These are phyloP conservation scores for Aspergillus pseudoviridinutans DNA, from an alignment of 2,329 filamentous ascomycete genomes.

Conservation along the genomic window DNA sequence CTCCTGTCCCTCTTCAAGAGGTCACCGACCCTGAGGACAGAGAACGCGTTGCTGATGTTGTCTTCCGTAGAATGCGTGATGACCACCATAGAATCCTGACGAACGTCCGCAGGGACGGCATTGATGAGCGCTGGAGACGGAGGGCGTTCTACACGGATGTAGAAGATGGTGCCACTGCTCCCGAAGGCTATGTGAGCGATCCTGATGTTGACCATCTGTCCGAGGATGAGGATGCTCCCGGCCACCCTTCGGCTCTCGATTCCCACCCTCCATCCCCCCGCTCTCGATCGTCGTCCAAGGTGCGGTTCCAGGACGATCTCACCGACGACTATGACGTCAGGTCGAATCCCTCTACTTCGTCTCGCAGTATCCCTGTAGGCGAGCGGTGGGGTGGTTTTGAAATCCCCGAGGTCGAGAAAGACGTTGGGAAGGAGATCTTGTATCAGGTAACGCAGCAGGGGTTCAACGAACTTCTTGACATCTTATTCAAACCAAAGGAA, in stretches of 20 bases:
- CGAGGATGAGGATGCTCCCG: slow-evolving; percentile 54
- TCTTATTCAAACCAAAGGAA: slow-evolving; percentile 78
- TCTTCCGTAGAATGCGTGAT: slow-evolving; percentile 36
- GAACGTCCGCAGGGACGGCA: slow-evolving; percentile 36
- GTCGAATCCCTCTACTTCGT: slow-evolving; percentile 70
- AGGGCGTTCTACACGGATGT: slow-evolving; percentile 80
- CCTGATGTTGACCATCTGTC: slow-evolving; percentile 40
- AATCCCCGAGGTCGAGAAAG: slow-evolving; percentile 73
- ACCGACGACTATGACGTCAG: slow-evolving; percentile 63
- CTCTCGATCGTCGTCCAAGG: slow-evolving; percentile 74
- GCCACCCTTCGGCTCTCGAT: slow-evolving; percentile 23
- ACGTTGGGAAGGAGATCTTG: slow-evolving; percentile 81
- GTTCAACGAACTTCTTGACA: slow-evolving; percentile 87
- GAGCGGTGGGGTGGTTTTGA: slow-evolving; percentile 76
- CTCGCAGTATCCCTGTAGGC: slow-evolving; percentile 59
- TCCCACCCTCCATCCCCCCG: slow-evolving; percentile 46
- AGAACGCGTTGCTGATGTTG: slow-evolving; percentile 36
- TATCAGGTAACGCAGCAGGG: slow-evolving; percentile 90
- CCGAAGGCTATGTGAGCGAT: slow-evolving; percentile 55
- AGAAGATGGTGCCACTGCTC: slow-evolving; percentile 69
- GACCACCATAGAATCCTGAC: slow-evolving; percentile 36
- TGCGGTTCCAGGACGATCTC: slow-evolving; percentile 69
- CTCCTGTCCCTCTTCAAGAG: slow-evolving; percentile 39
- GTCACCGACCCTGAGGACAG: slow-evolving; percentile 41
- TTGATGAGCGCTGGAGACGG: slow-evolving; percentile 71